Conservation (phyloP, 345 rosid species). For the Murraya koenigii region DNA sequence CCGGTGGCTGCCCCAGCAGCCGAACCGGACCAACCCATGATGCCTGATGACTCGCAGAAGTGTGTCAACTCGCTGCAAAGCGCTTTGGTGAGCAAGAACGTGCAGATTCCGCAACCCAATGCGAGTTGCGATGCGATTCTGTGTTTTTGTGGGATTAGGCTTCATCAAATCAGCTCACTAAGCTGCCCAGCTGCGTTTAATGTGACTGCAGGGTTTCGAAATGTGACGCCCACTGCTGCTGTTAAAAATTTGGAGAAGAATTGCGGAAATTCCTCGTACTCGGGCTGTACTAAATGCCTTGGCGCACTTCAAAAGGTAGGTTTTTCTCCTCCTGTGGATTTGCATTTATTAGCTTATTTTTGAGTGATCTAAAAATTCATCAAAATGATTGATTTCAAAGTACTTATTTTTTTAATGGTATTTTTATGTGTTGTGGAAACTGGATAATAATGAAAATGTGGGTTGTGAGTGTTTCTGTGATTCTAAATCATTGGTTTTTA, state of each 20-base stretch:
- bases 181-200: conserved; percentile 97
- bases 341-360: conserved; percentile 24
- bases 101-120: conserved; percentile 82
- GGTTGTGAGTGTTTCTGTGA: neutral
- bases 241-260: conserved; percentile 83
- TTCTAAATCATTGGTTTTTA: neutral
- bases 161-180: conserved; percentile 89
- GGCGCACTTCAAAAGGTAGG: conserved; percentile 90
- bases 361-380: neutral
- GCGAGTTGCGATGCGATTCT: conserved; percentile 80
- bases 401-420: neutral
- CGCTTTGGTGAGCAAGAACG: conserved; percentile 70
- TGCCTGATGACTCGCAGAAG: conserved; percentile 94
- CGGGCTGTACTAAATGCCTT: conserved; percentile 95
- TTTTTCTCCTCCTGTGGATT: neutral
- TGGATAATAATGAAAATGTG: too few relatives aligned
- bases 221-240: conserved; percentile 89
- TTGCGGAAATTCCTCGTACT: conserved; percentile 81
- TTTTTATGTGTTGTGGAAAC: neutral
- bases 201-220: conserved; percentile 53
- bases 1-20: conserved; percentile 52
- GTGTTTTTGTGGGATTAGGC: conserved; percentile 94
- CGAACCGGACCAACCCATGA: conserved; percentile 72
- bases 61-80: conserved; percentile 87
- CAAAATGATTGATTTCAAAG: neutral